These are phyloP conservation scores for Rhodotorula babjevae DNA, from an alignment of 768 basidiomycete genomes.

Conservation along the genomic window DNA sequence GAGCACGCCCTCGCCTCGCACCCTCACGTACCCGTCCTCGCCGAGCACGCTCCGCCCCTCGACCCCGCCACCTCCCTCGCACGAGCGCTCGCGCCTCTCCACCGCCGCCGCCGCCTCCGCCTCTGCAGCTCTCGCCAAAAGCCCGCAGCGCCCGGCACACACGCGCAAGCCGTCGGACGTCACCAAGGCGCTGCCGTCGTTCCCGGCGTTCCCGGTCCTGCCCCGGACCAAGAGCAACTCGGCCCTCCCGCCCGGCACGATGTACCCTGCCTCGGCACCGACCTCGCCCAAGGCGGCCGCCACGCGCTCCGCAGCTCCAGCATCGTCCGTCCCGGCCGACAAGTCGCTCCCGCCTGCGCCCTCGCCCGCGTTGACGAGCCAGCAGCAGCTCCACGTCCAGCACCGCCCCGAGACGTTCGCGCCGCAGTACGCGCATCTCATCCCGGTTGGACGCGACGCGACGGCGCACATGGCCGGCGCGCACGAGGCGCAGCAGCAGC, in stretches of 20 bases:
- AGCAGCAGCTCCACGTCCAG: neutral
- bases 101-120: too few relatives aligned
- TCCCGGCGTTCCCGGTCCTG: neutral
- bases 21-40: too few relatives aligned
- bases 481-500: neutral
- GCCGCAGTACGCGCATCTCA: neutral
- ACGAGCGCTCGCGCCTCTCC: too few relatives aligned
- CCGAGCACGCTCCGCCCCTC: too few relatives aligned
- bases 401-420: neutral
- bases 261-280: neutral
- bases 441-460: neutral
- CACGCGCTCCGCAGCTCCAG: too few relatives aligned
- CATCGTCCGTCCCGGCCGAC: too few relatives aligned
- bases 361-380: neutral
- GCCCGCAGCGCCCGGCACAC: neutral
- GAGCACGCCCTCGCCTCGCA: too few relatives aligned
- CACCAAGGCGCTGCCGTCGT: neutral
- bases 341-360: slow-evolving; percentile 6
- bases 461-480: neutral
- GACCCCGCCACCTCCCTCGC: too few relatives aligned
- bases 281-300: neutral
- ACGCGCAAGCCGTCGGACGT: neutral
- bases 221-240: neutral
- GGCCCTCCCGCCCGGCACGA: neutral
- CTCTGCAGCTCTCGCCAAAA: neutral